These are phyloP conservation scores for Scutellaria minor DNA, from an alignment of 257 asterid species.

Conservation along the genomic window DNA sequence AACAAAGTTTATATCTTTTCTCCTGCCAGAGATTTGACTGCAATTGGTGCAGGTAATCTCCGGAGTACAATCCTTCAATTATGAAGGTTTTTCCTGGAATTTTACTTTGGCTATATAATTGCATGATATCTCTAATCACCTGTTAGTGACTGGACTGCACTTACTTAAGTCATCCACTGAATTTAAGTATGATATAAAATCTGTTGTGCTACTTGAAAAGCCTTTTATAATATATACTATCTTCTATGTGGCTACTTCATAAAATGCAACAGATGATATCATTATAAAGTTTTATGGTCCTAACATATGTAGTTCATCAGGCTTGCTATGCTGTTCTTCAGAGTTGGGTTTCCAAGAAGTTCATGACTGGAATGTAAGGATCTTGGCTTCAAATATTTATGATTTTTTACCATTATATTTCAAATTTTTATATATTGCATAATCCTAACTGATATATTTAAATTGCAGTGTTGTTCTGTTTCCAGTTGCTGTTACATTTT, in stretches of 20 bases:
- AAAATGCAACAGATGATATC: conserved; percentile 11
- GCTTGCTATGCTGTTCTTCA: conserved; percentile 98
- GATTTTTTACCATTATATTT: neutral
- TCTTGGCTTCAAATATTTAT: conserved; percentile 22
- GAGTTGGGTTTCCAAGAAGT: conserved; percentile 98
- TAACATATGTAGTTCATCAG: conserved; percentile 53
- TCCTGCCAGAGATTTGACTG: neutral
- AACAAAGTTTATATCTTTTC: neutral
- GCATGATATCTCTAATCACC: neutral
- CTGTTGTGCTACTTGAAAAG: neutral
- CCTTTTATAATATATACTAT: neutral
- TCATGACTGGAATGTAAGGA: conserved; percentile 97
- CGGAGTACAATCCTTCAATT: conserved; percentile 1
- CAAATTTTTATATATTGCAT: neutral
- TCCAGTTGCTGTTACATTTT: conserved; percentile 97
- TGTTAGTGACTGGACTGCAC: neutral
- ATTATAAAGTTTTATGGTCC: conserved; percentile 25
- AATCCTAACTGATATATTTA: conserved; percentile 27
- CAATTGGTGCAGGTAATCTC: neutral
- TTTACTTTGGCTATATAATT: neutral
- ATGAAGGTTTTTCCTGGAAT: conserved; percentile 11
- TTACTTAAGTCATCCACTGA: neutral
- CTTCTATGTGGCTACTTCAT: neutral
- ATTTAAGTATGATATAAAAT: neutral
- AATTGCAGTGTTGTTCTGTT: conserved; percentile 86